Base-by-base conservation (phyloP, 2,329 filamentous ascomycete species). In the Dryadomyces sulphureus region DNA sequence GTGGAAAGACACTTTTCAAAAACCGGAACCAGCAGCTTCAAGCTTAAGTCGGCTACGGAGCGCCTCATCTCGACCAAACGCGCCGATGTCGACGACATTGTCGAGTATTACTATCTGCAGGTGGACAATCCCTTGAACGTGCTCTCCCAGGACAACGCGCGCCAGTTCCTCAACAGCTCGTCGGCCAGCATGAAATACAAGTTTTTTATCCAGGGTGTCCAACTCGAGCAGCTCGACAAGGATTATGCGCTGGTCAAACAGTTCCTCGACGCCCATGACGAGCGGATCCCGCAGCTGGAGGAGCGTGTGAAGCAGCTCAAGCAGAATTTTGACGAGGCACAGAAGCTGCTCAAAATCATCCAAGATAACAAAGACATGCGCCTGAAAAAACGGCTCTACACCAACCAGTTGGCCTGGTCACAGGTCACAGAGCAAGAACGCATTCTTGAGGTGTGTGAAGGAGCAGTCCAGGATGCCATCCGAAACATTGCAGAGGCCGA, bases 71-170 rank as follows among this genome's bases (percentile, higher is more conserved):
- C 88, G 0, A 85, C 73, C 8, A 94, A 88, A 62, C 92, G 85
- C 59, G 70, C 75, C 8, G 90, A 95, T 53, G 74, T 98, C 8
- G 89, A 95, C 53, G 85, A 94, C 53, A 90, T 98, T 41, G 81
- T 87, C 38, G 92, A 98, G 60, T 93, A 86, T 59, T 96, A 88
- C 59, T 85, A 83, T 38, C 69, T 98, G 38, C 90, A 96, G 60
- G 87, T 98, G 48, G 90, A 96, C 58, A 98, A 98, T 55, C 92
- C 92, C 0, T 81, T 98, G 67, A 96, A 93, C 49, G 84, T 96
- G 7, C 71, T 98, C 17, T 94, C 89, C 1, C 92, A 98, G 61
- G 92, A 98, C 59, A 88, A 89, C 62, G 92, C 92, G 11, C 79
- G 92, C 11, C 84, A 94, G 48, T 98, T 98, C 56, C 72, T 98